Base-by-base conservation (phyloP, 129 eudicot species). In the Cynara cardunculus region DNA sequence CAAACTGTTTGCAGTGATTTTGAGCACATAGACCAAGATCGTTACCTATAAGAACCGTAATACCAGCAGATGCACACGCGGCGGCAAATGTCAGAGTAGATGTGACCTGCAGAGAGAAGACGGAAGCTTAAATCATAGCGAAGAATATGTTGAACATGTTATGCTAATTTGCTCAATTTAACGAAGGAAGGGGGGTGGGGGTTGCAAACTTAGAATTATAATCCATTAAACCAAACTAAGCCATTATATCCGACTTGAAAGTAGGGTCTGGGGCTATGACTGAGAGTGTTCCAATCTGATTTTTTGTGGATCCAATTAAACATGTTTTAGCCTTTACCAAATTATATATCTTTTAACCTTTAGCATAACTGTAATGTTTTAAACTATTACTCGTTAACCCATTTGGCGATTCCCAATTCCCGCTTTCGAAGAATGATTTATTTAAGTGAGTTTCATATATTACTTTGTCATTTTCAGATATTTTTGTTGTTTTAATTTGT, bases 61-160 rank as follows among this genome's bases (percentile, higher is more conserved):
- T 93, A 87, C 97, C 97, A 56, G 97, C 97, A 66, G 97, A 93
- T 62, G 96, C 96, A 81, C 96, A 87, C 19, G 97, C 97, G 34
- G 97, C 97, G 0, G 96, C 93, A 84, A 93, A 90, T 66, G 90
- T 93, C 37, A 93, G 92, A 62, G 91, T 93, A 67, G 93, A 90
- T 35, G 93, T 89, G 25, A 93, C 89, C 97, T 93, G 96, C 84
- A 72, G 19, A 35, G 66, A 31, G 30, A 26, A 11, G 65, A 70
- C 10, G 31, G 21, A 11, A 8, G 26, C 14, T 25, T 4, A 18
- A 9, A 56, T 32, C 7, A 10, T 10, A 81, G 68, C 78, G 46
- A 39, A 39, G 11, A 14, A 8, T 39, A 39, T 7, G 14, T 26
- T 26, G 37, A 39, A 16, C 22, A 30, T 31, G 35, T 39, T 9